These are phyloP conservation scores for Penicillium salamii DNA, from an alignment of 495 filamentous ascomycete genomes.

Conservation along the genomic window DNA sequence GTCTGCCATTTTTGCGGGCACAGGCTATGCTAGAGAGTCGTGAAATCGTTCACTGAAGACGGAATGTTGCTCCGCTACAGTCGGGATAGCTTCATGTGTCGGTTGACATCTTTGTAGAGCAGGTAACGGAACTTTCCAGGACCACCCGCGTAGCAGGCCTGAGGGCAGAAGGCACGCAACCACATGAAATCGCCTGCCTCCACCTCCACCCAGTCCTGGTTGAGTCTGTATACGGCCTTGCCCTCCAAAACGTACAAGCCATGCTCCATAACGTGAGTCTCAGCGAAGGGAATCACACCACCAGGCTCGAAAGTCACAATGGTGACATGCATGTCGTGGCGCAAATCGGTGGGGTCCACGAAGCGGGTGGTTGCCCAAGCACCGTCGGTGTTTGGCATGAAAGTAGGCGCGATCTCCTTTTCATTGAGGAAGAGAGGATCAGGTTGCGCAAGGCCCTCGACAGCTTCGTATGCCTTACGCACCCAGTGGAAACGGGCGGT, in stretches of 20 bases:
- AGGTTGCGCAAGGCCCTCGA: conserved; percentile 20
- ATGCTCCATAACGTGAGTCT: conserved; percentile 29
- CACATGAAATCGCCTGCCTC: conserved; percentile 34
- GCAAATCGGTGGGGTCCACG: conserved; percentile 24
- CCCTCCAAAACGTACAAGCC: conserved; percentile 28
- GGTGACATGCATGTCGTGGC: conserved; percentile 29
- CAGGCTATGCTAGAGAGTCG: no score
- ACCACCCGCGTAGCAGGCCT: conserved; percentile 31
- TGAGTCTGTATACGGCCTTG: conserved; percentile 29
- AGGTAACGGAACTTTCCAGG: conserved; percentile 32
- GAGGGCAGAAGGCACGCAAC: conserved; percentile 31
- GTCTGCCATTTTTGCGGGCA: no score
- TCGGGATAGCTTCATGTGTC: conserved; percentile 28
- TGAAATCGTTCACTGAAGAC: no score
- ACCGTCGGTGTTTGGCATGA: conserved; percentile 24
- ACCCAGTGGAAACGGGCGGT: conserved; percentile 30
- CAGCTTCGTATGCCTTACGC: conserved; percentile 24
- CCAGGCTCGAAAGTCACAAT: conserved; percentile 28
- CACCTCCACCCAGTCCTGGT: conserved; percentile 32
- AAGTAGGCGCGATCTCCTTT: conserved; percentile 20
- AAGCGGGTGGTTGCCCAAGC: conserved; percentile 27
- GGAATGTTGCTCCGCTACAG: not conserved
- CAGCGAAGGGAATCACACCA: conserved; percentile 24
- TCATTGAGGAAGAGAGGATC: conserved; percentile 25
- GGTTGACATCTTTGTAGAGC: conserved; percentile 32